A percentile compares a stretch with the other conserved stretches of the same genome.
Conservation (phyloP, 2,329 filamentous ascomycete genomes). For the Alternaria dauci region DNA sequence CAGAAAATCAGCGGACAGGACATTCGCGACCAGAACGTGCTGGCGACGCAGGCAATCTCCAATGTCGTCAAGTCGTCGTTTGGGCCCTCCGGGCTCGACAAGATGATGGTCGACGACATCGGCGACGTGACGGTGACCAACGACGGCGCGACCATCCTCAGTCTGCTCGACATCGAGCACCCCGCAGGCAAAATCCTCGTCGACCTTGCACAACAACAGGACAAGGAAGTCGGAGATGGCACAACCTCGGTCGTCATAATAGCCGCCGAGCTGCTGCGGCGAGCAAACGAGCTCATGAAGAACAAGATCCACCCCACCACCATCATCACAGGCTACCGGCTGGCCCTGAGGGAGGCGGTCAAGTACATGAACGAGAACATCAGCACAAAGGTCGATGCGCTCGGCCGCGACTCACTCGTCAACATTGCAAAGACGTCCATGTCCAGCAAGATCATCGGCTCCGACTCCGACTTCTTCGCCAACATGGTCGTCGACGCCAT, state of each 20-base stretch:
- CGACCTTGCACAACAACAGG: slow-evolving; percentile 96
- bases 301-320: slow-evolving; percentile 99
- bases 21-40: slow-evolving; percentile 97
- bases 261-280: slow-evolving; percentile 89
- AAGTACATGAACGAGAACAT: slow-evolving; percentile 99
- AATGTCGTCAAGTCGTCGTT: slow-evolving; percentile 99
- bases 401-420: slow-evolving; percentile 88
- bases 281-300: slow-evolving; percentile 98
- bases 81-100: slow-evolving; percentile 94
- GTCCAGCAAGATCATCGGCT: slow-evolving; percentile 98
- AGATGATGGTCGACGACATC: slow-evolving; percentile 99
- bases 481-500: slow-evolving; percentile 98
- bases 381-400: slow-evolving; percentile 90
- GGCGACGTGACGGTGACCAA: slow-evolving; percentile 99
- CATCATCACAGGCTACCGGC: slow-evolving; percentile 97
- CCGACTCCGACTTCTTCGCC: slow-evolving; percentile 95
- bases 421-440: slow-evolving; percentile 99
- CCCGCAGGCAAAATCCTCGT: slow-evolving; percentile 98
- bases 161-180: slow-evolving; percentile 94
- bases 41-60: slow-evolving; percentile 94
- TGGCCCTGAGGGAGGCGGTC: slow-evolving; percentile 93
- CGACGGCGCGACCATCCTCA: slow-evolving; percentile 96
- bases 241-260: slow-evolving; percentile 98
- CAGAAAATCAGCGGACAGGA: slow-evolving; percentile 97
- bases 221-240: slow-evolving; percentile 98